Conservation (phyloP, 305 asterid genomes). For the Solanum aculeatissimum region DNA sequence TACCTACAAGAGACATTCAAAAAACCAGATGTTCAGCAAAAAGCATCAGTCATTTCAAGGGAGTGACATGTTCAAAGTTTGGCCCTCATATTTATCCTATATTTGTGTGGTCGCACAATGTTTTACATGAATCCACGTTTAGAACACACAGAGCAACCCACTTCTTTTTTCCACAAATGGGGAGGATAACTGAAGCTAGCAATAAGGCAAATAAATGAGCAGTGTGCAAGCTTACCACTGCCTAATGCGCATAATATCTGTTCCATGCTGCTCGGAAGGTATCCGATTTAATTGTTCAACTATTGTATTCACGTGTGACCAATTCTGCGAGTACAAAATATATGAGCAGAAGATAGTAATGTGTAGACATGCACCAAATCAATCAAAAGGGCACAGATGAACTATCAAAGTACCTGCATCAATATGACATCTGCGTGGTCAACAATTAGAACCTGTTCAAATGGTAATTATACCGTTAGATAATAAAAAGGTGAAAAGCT, state of each 20-base stretch:
- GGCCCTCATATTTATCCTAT: neutral
- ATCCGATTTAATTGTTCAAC: conserved; percentile 57
- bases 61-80: neutral
- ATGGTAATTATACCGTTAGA: conserved; percentile 3
- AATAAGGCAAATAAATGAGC: neutral
- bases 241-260: conserved; percentile 92
- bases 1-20: conserved; percentile 40
- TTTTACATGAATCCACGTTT: neutral
- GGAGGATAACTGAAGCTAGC: neutral
- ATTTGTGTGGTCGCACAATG: neutral
- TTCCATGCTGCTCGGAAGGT: conserved; percentile 76
- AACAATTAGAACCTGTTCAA: conserved; percentile 64
- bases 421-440: conserved; percentile 90
- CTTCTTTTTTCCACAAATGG: neutral
- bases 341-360: conserved; percentile 1
- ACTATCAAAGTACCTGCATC: conserved; percentile 56
- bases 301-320: conserved; percentile 81
- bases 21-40: neutral
- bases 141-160: neutral
- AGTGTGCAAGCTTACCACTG: conserved; percentile 51
- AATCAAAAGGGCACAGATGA: neutral
- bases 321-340: conserved; percentile 47
- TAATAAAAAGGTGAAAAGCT: neutral
- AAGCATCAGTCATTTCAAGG: neutral
- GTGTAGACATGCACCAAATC: conserved; percentile 3